phyloP scores from a whole-genome alignment of 78 protist genomes.

The Dictyostelium intermedium region DNA sequence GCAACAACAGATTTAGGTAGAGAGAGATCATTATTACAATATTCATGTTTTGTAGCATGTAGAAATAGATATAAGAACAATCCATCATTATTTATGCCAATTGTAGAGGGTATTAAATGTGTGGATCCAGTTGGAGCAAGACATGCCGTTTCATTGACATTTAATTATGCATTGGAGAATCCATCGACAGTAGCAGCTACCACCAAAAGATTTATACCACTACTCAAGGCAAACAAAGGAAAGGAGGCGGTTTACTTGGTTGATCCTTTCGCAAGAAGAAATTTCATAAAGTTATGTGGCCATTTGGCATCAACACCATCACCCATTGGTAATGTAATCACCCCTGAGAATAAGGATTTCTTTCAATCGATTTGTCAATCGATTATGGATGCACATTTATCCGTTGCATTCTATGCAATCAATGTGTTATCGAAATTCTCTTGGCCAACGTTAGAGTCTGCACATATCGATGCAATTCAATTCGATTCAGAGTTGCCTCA shows the following conservation, averaged over 20 bases:
- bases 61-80: conserved; percentile 78
- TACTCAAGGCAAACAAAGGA: conserved; percentile 67
- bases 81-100: conserved; percentile 74
- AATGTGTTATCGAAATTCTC: conserved; percentile 25
- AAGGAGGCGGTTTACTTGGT: conserved; percentile 56
- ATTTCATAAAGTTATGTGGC: conserved; percentile 42
- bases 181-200: conserved; percentile 45
- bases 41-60: conserved; percentile 75
- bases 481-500: conserved; percentile 48
- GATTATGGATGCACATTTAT: conserved; percentile 25
- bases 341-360: conserved; percentile 54
- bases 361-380: conserved; percentile 67
- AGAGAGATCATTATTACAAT: conserved; percentile 69
- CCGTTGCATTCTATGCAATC: conserved; percentile 52
- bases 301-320: neutral
- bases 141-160: conserved; percentile 53
- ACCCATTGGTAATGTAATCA: neutral
- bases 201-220: conserved; percentile 57
- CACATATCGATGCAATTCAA: conserved; percentile 31
- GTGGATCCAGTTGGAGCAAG: conserved; percentile 78
- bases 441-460: conserved; percentile 58
- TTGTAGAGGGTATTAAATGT: conserved; percentile 77
- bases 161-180: conserved; percentile 60
- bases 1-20: conserved; percentile 60
- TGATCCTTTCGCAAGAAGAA: conserved; percentile 68